phyloP scores from a whole-genome alignment of 176 grass and related monocot genomes.

The Eragrostis curvula region DNA sequence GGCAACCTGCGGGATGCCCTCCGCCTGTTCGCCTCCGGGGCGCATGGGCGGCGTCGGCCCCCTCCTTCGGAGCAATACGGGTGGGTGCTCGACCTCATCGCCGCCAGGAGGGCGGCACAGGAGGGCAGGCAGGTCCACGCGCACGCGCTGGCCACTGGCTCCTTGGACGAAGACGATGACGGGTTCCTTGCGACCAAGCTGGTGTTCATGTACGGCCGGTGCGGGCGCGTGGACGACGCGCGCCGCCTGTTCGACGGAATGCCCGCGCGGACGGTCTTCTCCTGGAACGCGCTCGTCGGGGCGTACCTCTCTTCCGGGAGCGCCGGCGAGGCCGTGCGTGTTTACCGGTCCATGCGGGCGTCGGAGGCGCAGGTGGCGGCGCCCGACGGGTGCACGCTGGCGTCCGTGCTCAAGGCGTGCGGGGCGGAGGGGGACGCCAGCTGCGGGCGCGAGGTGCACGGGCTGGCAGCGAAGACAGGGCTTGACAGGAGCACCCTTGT shows the following conservation, averaged over 20 bases:
- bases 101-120: conserved; percentile 43
- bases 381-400: conserved; percentile 82
- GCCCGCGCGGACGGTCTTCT: conserved; percentile 70
- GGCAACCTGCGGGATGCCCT: conserved; percentile 67
- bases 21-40: conserved; percentile 34
- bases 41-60: conserved; percentile 14
- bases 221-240: conserved; percentile 53
- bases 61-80: conserved; percentile 64
- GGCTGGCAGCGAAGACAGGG: conserved; percentile 56
- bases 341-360: conserved; percentile 55
- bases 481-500: conserved; percentile 62
- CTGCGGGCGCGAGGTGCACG: conserved; percentile 65
- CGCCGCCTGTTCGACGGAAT: conserved; percentile 76
- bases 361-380: conserved; percentile 15
- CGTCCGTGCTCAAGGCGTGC: conserved; percentile 80
- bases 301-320: conserved; percentile 57
- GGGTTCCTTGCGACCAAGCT: conserved; percentile 83
- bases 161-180: conserved; percentile 30
- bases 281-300: conserved; percentile 91
- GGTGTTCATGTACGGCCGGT: conserved; percentile 86
- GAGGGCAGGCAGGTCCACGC: conserved; percentile 76
- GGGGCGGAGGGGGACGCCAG: conserved; percentile 36
- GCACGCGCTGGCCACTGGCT: conserved; percentile 47
- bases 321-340: conserved; percentile 35
- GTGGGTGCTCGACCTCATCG: conserved; percentile 72